Conservation (phyloP, 768 basidiomycete genomes). For the Lactarius sanguifluus region DNA sequence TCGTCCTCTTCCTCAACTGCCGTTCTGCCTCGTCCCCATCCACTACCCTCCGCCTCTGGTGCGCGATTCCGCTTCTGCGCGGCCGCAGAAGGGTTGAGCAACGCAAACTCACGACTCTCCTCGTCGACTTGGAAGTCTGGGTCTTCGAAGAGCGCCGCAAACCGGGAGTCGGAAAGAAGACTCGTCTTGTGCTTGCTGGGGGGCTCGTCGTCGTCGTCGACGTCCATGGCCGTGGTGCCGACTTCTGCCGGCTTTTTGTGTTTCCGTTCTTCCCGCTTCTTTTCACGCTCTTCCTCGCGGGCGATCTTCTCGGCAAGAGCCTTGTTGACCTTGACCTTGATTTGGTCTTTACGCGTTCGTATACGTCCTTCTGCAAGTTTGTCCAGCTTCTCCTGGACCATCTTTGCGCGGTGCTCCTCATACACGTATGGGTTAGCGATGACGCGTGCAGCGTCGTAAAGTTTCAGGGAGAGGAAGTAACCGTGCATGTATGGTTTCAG, state of each 20-base stretch:
- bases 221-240: constrained; percentile 40
- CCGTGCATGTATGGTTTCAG: constrained; percentile 99
- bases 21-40: constrained; percentile 31
- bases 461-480: constrained; percentile 93
- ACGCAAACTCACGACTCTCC: constrained; percentile 79
- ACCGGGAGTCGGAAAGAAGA: constrained; percentile 83
- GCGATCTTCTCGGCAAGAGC: constrained; percentile 83
- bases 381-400: constrained; percentile 86
- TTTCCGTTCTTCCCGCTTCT: constrained; percentile 55
- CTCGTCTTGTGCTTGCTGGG: constrained; percentile 40
- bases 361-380: constrained; percentile 93
- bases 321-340: constrained; percentile 77
- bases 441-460: constrained; percentile 93
- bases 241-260: constrained; percentile 41
- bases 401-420: constrained; percentile 87
- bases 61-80: constrained; percentile 44
- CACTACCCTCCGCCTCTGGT: constrained; percentile 21
- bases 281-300: constrained; percentile 60
- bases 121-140: constrained; percentile 93
- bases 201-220: constrained; percentile 37
- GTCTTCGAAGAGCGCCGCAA: constrained; percentile 87
- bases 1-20: constrained; percentile 58
- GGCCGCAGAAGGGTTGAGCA: constrained; percentile 88
- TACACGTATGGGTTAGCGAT: constrained; percentile 97
- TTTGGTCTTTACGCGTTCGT: constrained; percentile 67